Evolutionary conservation across 768 basidiomycete species (phyloP), one percentile per base, ranked within the genome.

Genomic region (Boletus vinaceobasis): DNA sequence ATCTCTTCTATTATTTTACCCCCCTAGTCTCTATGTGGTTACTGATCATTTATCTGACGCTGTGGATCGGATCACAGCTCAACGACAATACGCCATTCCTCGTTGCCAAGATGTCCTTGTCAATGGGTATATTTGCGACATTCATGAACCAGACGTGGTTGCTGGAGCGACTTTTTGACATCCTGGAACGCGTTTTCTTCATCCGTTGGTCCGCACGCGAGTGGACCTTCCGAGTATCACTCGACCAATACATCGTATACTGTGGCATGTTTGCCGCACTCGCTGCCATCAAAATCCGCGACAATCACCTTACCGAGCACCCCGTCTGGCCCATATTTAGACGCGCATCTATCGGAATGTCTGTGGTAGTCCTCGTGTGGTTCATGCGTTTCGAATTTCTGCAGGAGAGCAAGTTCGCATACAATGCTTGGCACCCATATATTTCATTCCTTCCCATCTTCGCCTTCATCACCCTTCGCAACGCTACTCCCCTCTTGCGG

Each of bases 11-110:
- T 71, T 96, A 94, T 73, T 94, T 93, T 64, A 80, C 91, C 10
- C 93, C 93, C 8, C 78, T 96, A 63, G 92, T 94, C 29, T 89
- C 92, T 23, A 82, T 88, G 82, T 94, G 90, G 90, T 96, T 87
- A 73, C 70, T 92, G 55, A 80, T 94, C 75, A 83, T 95, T 70
- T 95, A 91, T 74, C 73, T 71, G 46, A 95, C 93, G 39, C 83
- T 97, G 79, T 75, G 75, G 51, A 64, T 83, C 45, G 92, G 88
- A 10, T 77, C 84, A 31, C 79, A 78, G 59, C 81, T 83, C 77
- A 97, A 97, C 77, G 84, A 84, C 50, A 81, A 79, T 31, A 77
- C 79, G 1, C 48, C 71, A 7, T 85, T 94, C 73, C 72, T 97
- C 48, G 56, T 94, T 33, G 63, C 66, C 69, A 97, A 96, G 70